Evolutionary conservation across 2,329 filamentous ascomycete species (phyloP).

Genomic region (Pseudopithomyces chartarum): DNA sequence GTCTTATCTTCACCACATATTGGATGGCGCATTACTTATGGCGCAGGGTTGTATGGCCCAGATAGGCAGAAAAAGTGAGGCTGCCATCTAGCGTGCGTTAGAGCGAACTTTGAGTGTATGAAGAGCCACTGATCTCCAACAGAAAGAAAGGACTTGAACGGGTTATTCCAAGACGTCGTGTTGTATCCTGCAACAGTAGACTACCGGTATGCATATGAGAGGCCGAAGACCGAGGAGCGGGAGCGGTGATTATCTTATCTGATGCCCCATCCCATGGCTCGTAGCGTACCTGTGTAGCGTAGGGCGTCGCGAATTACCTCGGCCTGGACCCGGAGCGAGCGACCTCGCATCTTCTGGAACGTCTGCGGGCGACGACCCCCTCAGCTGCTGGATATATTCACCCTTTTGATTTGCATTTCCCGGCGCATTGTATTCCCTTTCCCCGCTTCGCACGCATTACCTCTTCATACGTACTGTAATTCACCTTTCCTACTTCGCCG

Average conservation of each 20-base stretch:
- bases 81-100: background rate
- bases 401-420: constrained; percentile 7
- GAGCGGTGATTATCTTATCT: constrained; percentile 17
- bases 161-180: no score
- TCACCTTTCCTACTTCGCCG: background rate
- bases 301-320: constrained; percentile 15
- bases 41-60: background rate
- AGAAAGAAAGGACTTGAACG: no score
- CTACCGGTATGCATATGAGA: background rate
- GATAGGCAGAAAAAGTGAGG: background rate
- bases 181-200: no score
- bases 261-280: constrained; percentile 4
- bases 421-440: background rate
- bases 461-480: background rate
- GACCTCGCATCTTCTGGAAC: constrained; percentile 24
- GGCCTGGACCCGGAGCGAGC: constrained; percentile 11
- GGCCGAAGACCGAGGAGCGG: background rate
- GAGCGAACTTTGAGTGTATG: background rate
- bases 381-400: constrained; percentile 15
- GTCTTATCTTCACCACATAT: no score
- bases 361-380: constrained; percentile 6
- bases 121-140: no score
- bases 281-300: background rate
- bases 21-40: no score
- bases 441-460: background rate